Conservation (phyloP, 768 basidiomycete species). For the Candolleomyces efflorescens region DNA sequence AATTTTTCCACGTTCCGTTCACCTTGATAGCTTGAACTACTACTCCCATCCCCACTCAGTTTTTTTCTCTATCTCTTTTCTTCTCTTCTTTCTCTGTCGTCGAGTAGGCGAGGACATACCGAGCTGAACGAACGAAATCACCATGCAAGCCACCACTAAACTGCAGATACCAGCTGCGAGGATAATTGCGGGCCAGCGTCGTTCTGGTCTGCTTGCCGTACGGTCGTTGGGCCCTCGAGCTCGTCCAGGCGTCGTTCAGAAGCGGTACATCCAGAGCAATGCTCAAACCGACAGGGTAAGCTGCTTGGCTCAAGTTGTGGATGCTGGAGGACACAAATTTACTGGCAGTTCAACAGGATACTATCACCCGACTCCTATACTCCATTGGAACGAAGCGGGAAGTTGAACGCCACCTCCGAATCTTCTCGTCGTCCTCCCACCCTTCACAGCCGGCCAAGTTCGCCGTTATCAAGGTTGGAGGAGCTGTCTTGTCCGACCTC, state of each 20-base stretch:
- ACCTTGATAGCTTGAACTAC: neutral
- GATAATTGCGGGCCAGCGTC: slow-evolving; percentile 2
- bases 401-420: slow-evolving; percentile 96
- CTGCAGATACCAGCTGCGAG: slow-evolving; percentile 1
- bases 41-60: neutral
- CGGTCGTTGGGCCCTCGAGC: neutral
- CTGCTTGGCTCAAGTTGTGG: slow-evolving; percentile 18
- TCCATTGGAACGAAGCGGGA: slow-evolving; percentile 97
- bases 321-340: neutral
- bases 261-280: slow-evolving; percentile 34
- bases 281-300: slow-evolving; percentile 77
- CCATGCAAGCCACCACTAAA: neutral
- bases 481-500: slow-evolving; percentile 87
- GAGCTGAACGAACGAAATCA: neutral
- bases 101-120: neutral
- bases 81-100: neutral
- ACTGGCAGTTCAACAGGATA: slow-evolving; percentile 85
- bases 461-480: slow-evolving; percentile 97
- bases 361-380: slow-evolving; percentile 93
- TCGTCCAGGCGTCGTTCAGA: neutral
- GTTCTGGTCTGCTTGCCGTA: neutral
- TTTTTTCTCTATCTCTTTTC: neutral
- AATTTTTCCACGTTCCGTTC: neutral
- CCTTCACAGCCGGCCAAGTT: slow-evolving; percentile 90
- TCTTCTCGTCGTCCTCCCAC: slow-evolving; percentile 93